These are phyloP conservation scores for Inga laurina DNA, from an alignment of 306 rosid genomes.

Conservation along the genomic window DNA sequence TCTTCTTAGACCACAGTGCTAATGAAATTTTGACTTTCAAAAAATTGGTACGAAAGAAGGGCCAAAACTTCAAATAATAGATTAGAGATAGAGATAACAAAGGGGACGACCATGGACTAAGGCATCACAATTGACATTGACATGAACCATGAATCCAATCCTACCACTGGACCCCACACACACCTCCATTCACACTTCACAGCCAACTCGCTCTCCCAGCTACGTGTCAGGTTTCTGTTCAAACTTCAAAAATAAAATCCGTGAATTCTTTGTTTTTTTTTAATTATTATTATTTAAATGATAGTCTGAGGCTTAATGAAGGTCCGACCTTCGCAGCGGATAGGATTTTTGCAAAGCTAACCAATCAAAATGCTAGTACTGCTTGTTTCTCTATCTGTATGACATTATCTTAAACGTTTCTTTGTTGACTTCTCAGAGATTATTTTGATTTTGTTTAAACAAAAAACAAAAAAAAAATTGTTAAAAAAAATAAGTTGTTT, in stretches of 20 bases:
- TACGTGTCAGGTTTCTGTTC: neutral
- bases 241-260: neutral
- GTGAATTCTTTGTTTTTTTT: neutral
- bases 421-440: neutral
- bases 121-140: neutral
- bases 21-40: neutral
- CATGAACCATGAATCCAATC: neutral
- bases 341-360: neutral
- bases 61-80: neutral
- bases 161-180: neutral
- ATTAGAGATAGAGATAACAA: neutral
- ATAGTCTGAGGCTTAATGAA: neutral
- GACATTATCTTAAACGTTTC: neutral
- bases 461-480: no score
- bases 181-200: neutral
- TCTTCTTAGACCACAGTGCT: neutral
- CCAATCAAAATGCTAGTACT: neutral
- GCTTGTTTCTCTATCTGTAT: neutral
- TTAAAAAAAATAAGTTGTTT: no score
- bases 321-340: neutral
- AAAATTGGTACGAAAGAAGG: neutral
- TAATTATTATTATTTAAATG: no score
- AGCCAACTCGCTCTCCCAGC: neutral
- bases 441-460: no score
- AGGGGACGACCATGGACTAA: neutral